phyloP scores from a whole-genome alignment of 345 rosid species.

The Hevea brasiliensis region DNA sequence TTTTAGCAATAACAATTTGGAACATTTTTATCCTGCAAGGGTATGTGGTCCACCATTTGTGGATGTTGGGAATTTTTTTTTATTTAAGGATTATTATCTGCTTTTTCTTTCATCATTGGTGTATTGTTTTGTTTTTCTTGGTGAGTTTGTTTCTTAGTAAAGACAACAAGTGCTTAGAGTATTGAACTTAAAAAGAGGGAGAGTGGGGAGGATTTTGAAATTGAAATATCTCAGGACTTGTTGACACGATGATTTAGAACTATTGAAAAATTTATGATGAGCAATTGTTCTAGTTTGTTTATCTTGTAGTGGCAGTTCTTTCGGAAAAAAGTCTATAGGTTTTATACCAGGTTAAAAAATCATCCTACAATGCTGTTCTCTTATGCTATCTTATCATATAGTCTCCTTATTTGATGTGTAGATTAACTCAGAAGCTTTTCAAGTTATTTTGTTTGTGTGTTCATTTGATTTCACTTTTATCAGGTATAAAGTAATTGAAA shows the following conservation, averaged over 20 bases:
- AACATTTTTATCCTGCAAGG: too few relatives aligned
- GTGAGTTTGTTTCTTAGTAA: background rate
- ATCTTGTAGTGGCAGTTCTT: background rate
- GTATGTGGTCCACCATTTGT: too few relatives aligned
- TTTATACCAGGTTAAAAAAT: background rate
- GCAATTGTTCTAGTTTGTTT: background rate
- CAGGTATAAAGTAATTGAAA: conserved; percentile 88
- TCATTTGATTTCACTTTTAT: conserved; percentile 23
- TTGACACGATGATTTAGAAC: background rate
- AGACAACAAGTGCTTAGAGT: too few relatives aligned
- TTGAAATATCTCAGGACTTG: background rate
- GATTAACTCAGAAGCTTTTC: background rate
- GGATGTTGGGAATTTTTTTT: too few relatives aligned
- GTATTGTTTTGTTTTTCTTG: too few relatives aligned
- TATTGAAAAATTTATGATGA: background rate
- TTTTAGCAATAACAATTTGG: too few relatives aligned
- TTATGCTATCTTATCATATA: background rate
- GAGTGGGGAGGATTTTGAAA: background rate
- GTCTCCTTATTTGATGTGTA: background rate
- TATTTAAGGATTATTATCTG: too few relatives aligned
- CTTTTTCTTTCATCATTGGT: background rate
- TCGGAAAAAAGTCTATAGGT: background rate
- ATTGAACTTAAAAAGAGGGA: background rate
- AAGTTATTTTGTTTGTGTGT: conserved; percentile 1
- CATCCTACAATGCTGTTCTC: background rate